Base-by-base conservation (phyloP, 805 yeast genomes). In the Barnettozyma sucrosica region DNA sequence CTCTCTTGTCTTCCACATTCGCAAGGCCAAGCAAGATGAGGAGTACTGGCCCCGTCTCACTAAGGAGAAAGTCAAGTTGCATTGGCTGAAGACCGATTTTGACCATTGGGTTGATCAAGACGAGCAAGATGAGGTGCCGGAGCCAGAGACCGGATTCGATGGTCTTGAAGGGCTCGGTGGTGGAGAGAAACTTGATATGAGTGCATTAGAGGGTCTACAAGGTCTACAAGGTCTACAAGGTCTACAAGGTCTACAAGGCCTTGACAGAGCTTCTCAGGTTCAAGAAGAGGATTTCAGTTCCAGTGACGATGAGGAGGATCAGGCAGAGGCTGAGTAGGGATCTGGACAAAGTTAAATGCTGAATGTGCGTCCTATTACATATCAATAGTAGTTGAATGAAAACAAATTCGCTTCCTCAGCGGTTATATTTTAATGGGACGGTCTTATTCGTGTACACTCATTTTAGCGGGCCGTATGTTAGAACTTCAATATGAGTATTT, bases 61-160 rank as follows among this genome's bases (percentile, higher is more conserved):
- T 48, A 90, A 89, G 69, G 90, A 85, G 59, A 88, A 89, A 72
- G 74, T 77, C 61, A 89, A 83, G 65, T 78, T 76, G 52, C 88
- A 82, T 55, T 87, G 78, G 68, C 79, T 92, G 64, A 86, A 87
- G 74, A 92, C 99, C 13, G 98, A 92, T 64, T 92, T 92, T 63
- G 96, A 90, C 71, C 87, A 83, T 67, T 92, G 99, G 99, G 96
- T 87, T 36, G 99, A 92, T 64, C 98, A 92, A 72, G 99, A 92
- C 64, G 99, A 92, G 69, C 99, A 92, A 69, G 75, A 70, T 30
- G 69, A 61, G 38, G 72, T 67, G 24, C 64, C 55, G 6, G 57
- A 45, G 34, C 57, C 52, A 23, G 59, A 57, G 26, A 72, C 66
- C 38, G 49, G 58, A 54, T 64, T 55, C 30, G 69, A 63, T 43